Percentiles rank a stretch among this genome's conserved stretches.
phyloP scores from a whole-genome alignment of 1,139 yeast genomes.

The Yamadazyma atlantica region DNA sequence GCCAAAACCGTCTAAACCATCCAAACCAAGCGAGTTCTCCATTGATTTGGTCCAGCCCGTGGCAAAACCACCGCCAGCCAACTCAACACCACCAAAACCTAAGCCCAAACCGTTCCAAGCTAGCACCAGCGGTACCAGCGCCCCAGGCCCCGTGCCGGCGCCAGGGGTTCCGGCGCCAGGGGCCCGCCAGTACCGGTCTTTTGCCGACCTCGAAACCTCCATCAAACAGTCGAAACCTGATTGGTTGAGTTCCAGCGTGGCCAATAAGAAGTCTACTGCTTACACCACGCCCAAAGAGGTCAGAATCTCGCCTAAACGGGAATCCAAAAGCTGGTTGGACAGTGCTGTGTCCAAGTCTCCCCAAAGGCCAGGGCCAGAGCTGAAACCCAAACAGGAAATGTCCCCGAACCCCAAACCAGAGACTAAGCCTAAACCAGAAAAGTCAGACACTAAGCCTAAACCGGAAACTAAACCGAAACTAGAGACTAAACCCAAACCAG shows the following conservation, averaged over 20 bases:
- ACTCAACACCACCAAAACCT: not conserved
- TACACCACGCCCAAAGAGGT: conserved; percentile 1
- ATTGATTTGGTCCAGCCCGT: conserved; percentile 9
- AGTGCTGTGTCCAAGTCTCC: conserved; percentile 16
- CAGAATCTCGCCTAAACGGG: conserved; percentile 8
- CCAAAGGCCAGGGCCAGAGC: no score
- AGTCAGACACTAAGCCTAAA: not conserved
- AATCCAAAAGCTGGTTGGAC: conserved; percentile 13
- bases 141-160: no score
- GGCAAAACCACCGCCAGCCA: conserved; percentile 2
- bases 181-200: no score
- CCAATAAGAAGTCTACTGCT: not conserved
- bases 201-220: conserved; percentile 13
- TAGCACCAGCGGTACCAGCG: no score
- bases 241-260: conserved; percentile 9
- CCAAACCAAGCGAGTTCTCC: conserved; percentile 5
- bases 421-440: conserved; percentile 1
- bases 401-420: not conserved
- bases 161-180: no score
- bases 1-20: conserved; percentile 4
- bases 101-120: not conserved
- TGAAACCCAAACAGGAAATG: not conserved
- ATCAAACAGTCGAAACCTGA: conserved; percentile 7
- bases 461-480: conserved; percentile 10
- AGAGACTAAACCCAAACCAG: conserved; percentile 5